phyloP scores from a whole-genome alignment of 331 rosid species.

The Malus hybrid region DNA sequence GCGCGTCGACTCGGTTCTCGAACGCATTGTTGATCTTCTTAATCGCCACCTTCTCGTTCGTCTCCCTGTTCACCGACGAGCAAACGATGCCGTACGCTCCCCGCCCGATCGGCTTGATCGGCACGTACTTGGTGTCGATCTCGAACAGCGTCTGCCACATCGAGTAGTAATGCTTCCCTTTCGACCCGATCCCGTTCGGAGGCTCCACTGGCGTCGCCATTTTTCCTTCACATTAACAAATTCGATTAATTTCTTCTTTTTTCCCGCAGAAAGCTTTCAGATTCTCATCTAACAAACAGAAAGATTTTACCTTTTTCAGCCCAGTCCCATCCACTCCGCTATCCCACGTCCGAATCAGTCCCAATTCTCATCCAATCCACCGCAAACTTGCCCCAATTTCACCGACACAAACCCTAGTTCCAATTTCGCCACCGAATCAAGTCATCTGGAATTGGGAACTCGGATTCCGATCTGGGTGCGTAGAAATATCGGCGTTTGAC shows the following conservation, averaged over 20 bases:
- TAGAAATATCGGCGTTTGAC: background rate
- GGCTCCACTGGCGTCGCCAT: slow-evolving; percentile 85
- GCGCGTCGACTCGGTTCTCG: slow-evolving; percentile 68
- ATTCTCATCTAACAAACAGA: background rate
- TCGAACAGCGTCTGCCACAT: slow-evolving; percentile 82
- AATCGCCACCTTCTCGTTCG: slow-evolving; percentile 70
- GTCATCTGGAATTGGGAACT: background rate
- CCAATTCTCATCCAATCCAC: background rate
- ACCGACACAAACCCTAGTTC: background rate
- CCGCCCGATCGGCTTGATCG: slow-evolving; percentile 78
- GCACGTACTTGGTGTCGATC: slow-evolving; percentile 66
- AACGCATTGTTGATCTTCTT: slow-evolving; percentile 71
- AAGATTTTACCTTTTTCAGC: background rate
- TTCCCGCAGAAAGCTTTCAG: background rate
- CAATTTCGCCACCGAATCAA: slow-evolving; percentile 4
- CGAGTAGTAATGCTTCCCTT: slow-evolving; percentile 67
- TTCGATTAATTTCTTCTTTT: background rate
- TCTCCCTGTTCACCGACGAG: slow-evolving; percentile 60
- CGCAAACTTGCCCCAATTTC: background rate
- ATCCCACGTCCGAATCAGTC: background rate
- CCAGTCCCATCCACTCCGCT: too few species aligned
- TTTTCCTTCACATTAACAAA: slow-evolving; percentile 12
- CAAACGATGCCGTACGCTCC: slow-evolving; percentile 81
- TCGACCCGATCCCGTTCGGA: slow-evolving; percentile 52
- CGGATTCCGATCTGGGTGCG: slow-evolving; percentile 9